Base-by-base conservation (phyloP, 371 early-diverging fungal genomes). In the Lichtheimia corymbifera region DNA sequence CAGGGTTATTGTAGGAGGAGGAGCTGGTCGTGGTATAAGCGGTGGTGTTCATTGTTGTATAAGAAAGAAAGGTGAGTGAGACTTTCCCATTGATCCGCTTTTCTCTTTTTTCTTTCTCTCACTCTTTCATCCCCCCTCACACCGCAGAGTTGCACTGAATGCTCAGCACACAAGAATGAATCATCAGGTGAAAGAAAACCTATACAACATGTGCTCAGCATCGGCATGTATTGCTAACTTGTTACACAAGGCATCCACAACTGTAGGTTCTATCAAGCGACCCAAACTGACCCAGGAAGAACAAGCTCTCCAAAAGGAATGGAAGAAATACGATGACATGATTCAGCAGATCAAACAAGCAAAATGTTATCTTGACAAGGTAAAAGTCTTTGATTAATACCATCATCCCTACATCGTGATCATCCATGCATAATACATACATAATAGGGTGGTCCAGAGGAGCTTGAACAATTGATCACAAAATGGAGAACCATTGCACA, bases 401-500 rank as follows among this genome's bases (percentile, higher is more conserved):
- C 43, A 4, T 28, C 43, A 4, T 56, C 22, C 22, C 2, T 22
- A 2, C 22, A 1, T 22, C 22, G 13, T 24, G n/a, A 7, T 52
- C 40, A 40, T 4, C n/a, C 18, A 41, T 41, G 5, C 28, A 17
- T 55, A 13, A n/a, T n/a, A n/a, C n/a, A n/a, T n/a, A n/a, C n/a
- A n/a, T n/a, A 35, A 44, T 49, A 67, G 68, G 54, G 41, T 13
- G 63, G 56, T 40, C 56, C 55, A 40, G 15, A 40, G 20, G 63
- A 63, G 41, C 50, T 67, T 13, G 20, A 59, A 27, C 1, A 18
- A 14, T 53, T 60, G 14, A 50, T 59, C n/a, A 18, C 13, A n/a
- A 27, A 45, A 4, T 67, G 68, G 68, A 52, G 63, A 17, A 25
- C 55, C 6, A 27, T 63, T 24, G 63, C 63, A 17, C 68, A 67